Percentiles rank a stretch among this genome's conserved stretches.
Conservation (phyloP, 2,329 filamentous ascomycete genomes). For the Aspergillus ustus region DNA sequence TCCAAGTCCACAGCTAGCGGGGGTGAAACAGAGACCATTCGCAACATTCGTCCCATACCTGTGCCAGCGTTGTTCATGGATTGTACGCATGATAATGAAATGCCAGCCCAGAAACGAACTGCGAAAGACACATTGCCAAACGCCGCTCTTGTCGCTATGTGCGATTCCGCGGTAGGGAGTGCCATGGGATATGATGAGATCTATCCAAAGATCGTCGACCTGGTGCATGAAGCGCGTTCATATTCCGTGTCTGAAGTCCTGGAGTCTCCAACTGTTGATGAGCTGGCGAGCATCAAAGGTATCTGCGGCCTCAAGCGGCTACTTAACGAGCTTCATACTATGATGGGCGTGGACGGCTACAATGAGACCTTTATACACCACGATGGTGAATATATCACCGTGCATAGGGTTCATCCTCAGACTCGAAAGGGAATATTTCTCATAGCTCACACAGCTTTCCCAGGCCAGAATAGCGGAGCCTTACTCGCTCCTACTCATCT, state of each 20-base stretch:
- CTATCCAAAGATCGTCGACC: conserved; percentile 89
- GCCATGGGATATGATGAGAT: conserved; percentile 99
- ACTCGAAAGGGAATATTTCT: conserved; percentile 93
- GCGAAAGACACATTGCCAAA: conserved; percentile 93
- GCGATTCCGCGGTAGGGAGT: conserved; percentile 88
- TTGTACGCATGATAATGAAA: conserved; percentile 98
- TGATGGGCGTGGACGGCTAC: conserved; percentile 95
- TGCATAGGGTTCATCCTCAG: conserved; percentile 90
- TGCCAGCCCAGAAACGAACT: conserved; percentile 91
- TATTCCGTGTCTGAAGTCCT: conserved; percentile 78
- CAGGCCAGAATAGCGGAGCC: conserved; percentile 83
- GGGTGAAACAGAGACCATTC: conserved; percentile 64
- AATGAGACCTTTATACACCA: conserved; percentile 97
- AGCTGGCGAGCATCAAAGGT: conserved; percentile 75
- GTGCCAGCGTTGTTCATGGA: conserved; percentile 98
- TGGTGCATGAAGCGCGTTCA: conserved; percentile 83
- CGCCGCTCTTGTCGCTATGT: conserved; percentile 94
- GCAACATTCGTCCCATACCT: conserved; percentile 81
- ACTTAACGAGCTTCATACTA: conserved; percentile 89
- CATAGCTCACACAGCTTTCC: conserved; percentile 94
- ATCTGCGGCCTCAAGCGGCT: conserved; percentile 92
- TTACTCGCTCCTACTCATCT: conserved; percentile 79
- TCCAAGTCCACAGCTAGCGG: conserved; percentile 33
- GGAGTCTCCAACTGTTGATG: conserved; percentile 51
- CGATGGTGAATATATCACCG: conserved; percentile 93